These are phyloP conservation scores for Tricholoma flavovirens DNA, from an alignment of 768 basidiomycete species.

Conservation along the genomic window DNA sequence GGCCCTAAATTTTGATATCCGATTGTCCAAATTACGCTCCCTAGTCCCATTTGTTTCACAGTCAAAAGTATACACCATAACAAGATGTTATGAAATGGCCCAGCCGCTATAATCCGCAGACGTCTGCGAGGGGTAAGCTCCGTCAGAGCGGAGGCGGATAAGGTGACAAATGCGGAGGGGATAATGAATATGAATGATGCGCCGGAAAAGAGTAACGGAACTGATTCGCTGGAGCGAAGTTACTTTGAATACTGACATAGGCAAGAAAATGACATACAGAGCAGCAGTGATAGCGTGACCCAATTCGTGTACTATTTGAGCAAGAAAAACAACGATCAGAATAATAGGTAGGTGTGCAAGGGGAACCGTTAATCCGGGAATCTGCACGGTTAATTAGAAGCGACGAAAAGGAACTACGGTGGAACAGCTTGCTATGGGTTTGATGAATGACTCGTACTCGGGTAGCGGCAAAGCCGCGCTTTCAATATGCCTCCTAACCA, in stretches of 20 bases:
- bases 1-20: conserved; percentile 51
- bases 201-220: conserved; percentile 59
- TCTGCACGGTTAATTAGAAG: conserved; percentile 32
- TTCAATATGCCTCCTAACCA: conserved; percentile 7
- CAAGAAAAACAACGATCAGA: conserved; percentile 51
- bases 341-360: conserved; percentile 65
- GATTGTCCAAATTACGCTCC: conserved; percentile 23
- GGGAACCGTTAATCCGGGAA: conserved; percentile 81
- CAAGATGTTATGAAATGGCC: conserved; percentile 73
- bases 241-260: not conserved
- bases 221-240: conserved; percentile 43
- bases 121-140: conserved; percentile 36
- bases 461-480: not conserved
- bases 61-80: conserved; percentile 45
- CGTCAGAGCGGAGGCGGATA: conserved; percentile 39
- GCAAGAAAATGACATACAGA: conserved; percentile 40
- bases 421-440: conserved; percentile 28
- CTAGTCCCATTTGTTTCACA: conserved; percentile 28
- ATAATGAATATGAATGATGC: conserved; percentile 55
- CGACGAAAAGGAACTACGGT: not conserved
- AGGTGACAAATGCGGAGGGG: conserved; percentile 71
- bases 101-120: conserved; percentile 63
- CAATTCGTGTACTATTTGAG: conserved; percentile 72
- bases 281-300: conserved; percentile 78
- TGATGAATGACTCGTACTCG: conserved; percentile 9